Percentiles rank a stretch among this genome's conserved stretches.
Conservation (phyloP, 352 stramenopile genomes). For the Phytophthora syringae region DNA sequence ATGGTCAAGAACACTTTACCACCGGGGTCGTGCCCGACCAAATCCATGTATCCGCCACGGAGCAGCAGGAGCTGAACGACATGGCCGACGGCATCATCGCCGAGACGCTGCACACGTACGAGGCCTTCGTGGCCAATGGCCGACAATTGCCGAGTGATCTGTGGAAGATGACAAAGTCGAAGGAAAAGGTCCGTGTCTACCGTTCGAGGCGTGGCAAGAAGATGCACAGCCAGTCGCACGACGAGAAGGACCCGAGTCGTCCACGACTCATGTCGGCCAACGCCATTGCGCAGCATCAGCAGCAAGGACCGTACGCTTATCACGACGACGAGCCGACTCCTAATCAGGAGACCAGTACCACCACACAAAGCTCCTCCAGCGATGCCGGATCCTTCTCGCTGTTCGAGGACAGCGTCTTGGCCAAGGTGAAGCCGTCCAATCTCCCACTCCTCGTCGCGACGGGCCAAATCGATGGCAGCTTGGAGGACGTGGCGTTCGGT, state of each 20-base stretch:
- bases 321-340: conserved; percentile 25
- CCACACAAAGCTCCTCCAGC: conserved; percentile 39
- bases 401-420: no score
- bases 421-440: no score
- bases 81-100: conserved; percentile 57
- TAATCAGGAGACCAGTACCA: conserved; percentile 27
- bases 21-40: conserved; percentile 17
- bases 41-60: conserved; percentile 18
- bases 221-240: conserved; percentile 16
- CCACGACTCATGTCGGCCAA: conserved; percentile 43
- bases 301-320: conserved; percentile 30
- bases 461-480: conserved; percentile 37
- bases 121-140: conserved; percentile 45
- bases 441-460: conserved; percentile 42
- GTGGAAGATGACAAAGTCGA: conserved; percentile 62
- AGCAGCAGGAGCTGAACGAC: conserved; percentile 50
- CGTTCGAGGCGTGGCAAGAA: conserved; percentile 43
- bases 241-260: conserved; percentile 41
- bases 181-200: conserved; percentile 59
- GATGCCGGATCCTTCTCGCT: conserved; percentile 42
- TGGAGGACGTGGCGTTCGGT: conserved; percentile 47
- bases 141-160: conserved; percentile 38
- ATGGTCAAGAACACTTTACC: conserved; percentile 17
- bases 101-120: conserved; percentile 60
- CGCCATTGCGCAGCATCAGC: conserved; percentile 38